Evolutionary conservation across 345 rosid species (phyloP), one percentile per base, ranked within the genome.

Genomic region (Alliaria petiolata): DNA sequence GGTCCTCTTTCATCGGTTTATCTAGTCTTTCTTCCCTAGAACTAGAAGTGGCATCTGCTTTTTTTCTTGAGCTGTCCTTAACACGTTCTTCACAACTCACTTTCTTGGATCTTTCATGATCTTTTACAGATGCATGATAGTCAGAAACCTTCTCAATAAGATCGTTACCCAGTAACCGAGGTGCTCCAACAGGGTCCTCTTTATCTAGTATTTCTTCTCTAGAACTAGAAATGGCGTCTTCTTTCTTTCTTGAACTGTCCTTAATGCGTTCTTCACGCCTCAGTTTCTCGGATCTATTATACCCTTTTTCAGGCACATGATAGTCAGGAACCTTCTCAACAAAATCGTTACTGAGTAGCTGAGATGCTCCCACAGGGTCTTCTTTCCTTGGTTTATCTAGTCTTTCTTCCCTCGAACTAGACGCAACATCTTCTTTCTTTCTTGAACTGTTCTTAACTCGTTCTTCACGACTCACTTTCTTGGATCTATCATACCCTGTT

Each of bases 101-200:
- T 51, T 79, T 74, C 62, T 69, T 67, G 25, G 66, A 67, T 5
- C 74, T 64, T 28, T 76, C 57, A 65, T 57, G 63, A 66, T 42
- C 76, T 49, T 62, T 79, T 44, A 70, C 83, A 52, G 86, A 62
- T 16, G 54, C 81, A 26, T 10, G 52, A 62, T 20, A 46, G 44
- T 81, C 77, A 67, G 81, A 70, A 76, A 64, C 70, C 62, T 81
- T 79, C 55, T 70, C 83, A 77, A 66, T 42, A 50, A 67, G 58
- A 35, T 45, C 26, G 52, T 69, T 79, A 43, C 67, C 78, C 7
- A 69, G 36, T 42, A 55, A 26, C 35, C 63, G 71, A 60, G 65
- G 81, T 45, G 44, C 74, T 57, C 51, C 83, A 30, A 16, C 54
- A 66, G 43, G 50, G 14, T 66, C 78, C 51, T 75, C 70, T 65